Conservation (phyloP, 2,329 filamentous ascomycete genomes). For the Calonectria hongkongensis region DNA sequence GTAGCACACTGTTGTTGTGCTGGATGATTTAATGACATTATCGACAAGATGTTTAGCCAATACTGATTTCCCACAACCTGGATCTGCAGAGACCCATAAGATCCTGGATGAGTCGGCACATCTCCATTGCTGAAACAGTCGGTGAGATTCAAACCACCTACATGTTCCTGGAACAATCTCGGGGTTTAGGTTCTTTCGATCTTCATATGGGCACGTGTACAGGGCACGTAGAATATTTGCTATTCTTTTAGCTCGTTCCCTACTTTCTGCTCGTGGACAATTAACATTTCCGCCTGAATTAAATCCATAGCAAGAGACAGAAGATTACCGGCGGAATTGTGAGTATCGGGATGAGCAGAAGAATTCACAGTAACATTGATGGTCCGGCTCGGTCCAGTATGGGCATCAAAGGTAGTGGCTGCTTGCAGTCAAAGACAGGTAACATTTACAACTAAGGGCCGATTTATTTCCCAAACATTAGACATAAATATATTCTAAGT, state of each 20-base stretch:
- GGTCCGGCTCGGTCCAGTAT: background rate
- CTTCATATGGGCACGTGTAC: background rate
- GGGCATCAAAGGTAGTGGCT: no score
- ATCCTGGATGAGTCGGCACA: background rate
- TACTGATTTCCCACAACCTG: conserved; percentile 6
- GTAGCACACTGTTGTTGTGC: background rate
- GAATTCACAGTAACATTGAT: background rate
- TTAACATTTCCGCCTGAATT: background rate
- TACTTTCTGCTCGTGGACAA: background rate
- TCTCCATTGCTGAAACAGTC: background rate
- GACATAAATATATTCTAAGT: no score
- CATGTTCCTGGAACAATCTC: background rate
- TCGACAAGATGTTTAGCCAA: background rate
- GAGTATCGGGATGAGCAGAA: background rate
- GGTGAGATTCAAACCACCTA: background rate
- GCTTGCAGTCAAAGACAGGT: no score
- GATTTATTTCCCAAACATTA: no score
- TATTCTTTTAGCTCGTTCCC: background rate
- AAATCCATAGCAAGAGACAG: background rate
- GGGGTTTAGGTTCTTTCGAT: conserved; percentile 4
- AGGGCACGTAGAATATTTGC: background rate
- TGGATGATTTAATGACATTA: background rate
- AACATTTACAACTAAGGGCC: no score
- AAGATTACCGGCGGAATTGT: background rate
- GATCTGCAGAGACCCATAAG: conserved; percentile 15